Evolutionary conservation across 768 basidiomycete genomes (phyloP).

Genomic region (Suillus occidentalis): DNA sequence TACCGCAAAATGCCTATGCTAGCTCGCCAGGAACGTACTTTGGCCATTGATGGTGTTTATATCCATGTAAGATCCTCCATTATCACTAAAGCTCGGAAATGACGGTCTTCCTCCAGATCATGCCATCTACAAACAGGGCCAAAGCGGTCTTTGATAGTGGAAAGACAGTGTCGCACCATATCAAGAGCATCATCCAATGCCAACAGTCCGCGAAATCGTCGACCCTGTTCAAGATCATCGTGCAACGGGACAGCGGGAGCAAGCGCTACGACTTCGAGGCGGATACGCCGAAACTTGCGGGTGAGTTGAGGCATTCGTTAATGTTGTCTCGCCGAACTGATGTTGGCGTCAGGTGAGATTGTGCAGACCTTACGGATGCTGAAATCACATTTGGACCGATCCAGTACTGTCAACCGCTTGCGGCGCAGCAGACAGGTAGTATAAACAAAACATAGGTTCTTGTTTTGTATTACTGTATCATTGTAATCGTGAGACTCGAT

Average conservation of each 20-base stretch:
- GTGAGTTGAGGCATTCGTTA: slow-evolving; percentile 40
- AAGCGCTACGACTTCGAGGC: slow-evolving; percentile 99
- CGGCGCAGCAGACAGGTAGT: slow-evolving; percentile 62
- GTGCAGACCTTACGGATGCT: slow-evolving; percentile 70
- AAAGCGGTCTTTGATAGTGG: slow-evolving; percentile 86
- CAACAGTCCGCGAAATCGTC: slow-evolving; percentile 81
- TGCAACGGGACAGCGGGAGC: slow-evolving; percentile 69
- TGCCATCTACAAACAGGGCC: slow-evolving; percentile 78
- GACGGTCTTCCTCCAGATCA: slow-evolving; percentile 56
- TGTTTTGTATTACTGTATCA: not conserved
- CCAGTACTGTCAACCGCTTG: slow-evolving; percentile 60
- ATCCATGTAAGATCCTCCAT: slow-evolving; percentile 61
- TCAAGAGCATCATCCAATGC: slow-evolving; percentile 81
- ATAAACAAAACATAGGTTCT: slow-evolving; percentile 20
- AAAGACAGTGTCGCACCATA: slow-evolving; percentile 90
- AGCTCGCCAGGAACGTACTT: slow-evolving; percentile 84
- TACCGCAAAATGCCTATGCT: slow-evolving; percentile 95
- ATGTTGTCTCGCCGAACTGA: not conserved
- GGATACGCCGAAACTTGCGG: slow-evolving; percentile 77
- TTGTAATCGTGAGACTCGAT: not conserved
- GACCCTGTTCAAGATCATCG: slow-evolving; percentile 85
- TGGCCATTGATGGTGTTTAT: slow-evolving; percentile 95
- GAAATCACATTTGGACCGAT: slow-evolving; percentile 63
- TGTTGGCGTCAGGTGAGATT: slow-evolving; percentile 57
- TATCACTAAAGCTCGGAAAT: not conserved